A percentile compares a stretch with the other conserved stretches of the same genome.
These are phyloP conservation scores for Huntiella bhutanensis DNA, from an alignment of 2,329 filamentous ascomycete species.

Conservation along the genomic window DNA sequence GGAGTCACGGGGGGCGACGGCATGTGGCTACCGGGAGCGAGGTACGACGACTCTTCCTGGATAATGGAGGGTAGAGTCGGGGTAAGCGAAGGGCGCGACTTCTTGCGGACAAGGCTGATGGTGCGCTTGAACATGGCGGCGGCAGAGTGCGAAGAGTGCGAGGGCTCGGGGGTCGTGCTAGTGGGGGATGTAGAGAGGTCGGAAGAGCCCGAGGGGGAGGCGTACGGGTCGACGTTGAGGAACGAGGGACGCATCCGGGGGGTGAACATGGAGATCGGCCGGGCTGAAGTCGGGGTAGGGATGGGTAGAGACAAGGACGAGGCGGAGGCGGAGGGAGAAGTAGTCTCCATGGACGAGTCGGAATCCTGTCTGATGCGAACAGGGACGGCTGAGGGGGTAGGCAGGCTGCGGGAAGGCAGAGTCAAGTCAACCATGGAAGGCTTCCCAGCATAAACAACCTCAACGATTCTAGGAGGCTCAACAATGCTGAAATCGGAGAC, in stretches of 20 bases:
- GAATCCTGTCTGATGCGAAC: conserved; percentile 15
- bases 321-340: neutral
- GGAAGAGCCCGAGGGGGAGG: conserved; percentile 17
- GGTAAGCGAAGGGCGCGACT: conserved; percentile 31
- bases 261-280: conserved; percentile 9
- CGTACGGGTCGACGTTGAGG: conserved; percentile 35
- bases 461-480: conserved; percentile 38
- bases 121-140: conserved; percentile 30
- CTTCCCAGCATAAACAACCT: conserved; percentile 40
- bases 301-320: conserved; percentile 7
- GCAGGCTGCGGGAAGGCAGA: conserved; percentile 18
- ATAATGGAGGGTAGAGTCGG: conserved; percentile 15
- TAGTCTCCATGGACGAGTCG: conserved; percentile 13
- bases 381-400: too few species aligned
- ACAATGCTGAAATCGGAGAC: conserved; percentile 19
- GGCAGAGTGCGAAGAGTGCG: neutral
- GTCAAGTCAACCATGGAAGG: conserved; percentile 36
- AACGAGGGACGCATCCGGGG: conserved; percentile 23
- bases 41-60: conserved; percentile 18
- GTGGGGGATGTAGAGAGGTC: neutral
- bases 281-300: neutral
- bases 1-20: conserved; percentile 10
- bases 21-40: neutral
- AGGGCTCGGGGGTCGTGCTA: conserved; percentile 18
- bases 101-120: conserved; percentile 34